Evolutionary conservation across 192 early-diverging fungal genomes (phyloP), one percentile per base, ranked within the genome.

Genomic region (Backusella psychrophila): DNA sequence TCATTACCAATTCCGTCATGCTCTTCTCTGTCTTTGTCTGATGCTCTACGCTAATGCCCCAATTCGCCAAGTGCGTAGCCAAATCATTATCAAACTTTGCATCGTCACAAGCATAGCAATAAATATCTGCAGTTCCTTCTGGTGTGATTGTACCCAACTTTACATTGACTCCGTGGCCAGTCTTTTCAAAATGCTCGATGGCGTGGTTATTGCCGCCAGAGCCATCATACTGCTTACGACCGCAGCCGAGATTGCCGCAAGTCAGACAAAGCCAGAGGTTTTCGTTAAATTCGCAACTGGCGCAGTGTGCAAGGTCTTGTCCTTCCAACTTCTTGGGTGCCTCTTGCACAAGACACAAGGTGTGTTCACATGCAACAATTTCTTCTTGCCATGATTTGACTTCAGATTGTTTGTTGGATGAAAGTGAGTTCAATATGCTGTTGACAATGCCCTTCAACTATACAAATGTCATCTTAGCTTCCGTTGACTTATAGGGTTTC

Each of bases 71-170:
- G 82, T 98, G 96, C 17, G 75, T 78, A 1, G 88, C 90, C 46
- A 99, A 84, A n/a, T 89, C 71, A 21, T 92, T 91, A 81, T 98
- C 96, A 46, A 93, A 74, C 35, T 87, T 85, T 42, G 92, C 94
- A 66, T 98, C 94, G 74, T 96, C 90, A 80, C 96, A 96, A 2
- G 76, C 49, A 81, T 97, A 97, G 73, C 95, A 97, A 74, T 90
- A 96, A 2, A 95, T 85, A 82, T 96, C 94, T 92, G 96, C 98
- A 3, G 92, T 93, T 73, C 98, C 98, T 81, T 99, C 97, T 53
- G 97, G 96, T 6, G 97, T 98, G 66, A 99, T 98, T 4, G 98
- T 97, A 9, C 98, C 98, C 8, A 98, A 88, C 77, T 99, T 99
- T 53, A 93, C 90, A 21, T 93, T 87, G 2, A 98, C 92, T 9